A percentile compares a stretch with the other conserved stretches of the same genome.
phyloP scores from a whole-genome alignment of 352 stramenopile genomes.

The Pythium folliculosum region DNA sequence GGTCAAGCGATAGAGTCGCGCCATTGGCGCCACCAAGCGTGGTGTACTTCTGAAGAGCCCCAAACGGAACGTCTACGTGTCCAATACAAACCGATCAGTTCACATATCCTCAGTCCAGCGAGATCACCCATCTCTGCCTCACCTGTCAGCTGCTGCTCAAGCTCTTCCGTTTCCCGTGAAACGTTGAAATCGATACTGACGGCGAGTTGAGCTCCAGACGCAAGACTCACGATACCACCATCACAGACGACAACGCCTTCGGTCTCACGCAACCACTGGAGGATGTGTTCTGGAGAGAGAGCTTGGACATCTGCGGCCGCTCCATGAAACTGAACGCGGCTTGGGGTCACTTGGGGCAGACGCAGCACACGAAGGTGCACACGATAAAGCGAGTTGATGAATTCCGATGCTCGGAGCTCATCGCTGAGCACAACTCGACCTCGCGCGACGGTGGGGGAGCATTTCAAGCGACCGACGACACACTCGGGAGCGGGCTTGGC shows the following conservation, averaged over 20 bases:
- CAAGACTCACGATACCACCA: constrained; percentile 13
- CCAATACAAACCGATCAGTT: background rate
- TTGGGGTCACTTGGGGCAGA: constrained; percentile 34
- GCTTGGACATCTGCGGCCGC: background rate
- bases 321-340: constrained; percentile 12
- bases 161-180: constrained; percentile 47
- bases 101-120: background rate
- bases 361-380: constrained; percentile 58
- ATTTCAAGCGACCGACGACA: constrained; percentile 35
- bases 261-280: background rate
- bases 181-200: constrained; percentile 41
- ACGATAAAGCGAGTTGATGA: constrained; percentile 12
- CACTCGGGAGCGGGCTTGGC: constrained; percentile 10
- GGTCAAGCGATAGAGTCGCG: constrained; percentile 31
- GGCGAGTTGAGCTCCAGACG: constrained; percentile 11
- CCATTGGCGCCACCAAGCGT: constrained; percentile 42
- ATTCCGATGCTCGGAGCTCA: constrained; percentile 23
- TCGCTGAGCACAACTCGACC: constrained; percentile 44
- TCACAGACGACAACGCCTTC: constrained; percentile 7
- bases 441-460: constrained; percentile 34
- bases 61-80: constrained; percentile 47
- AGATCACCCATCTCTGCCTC: background rate
- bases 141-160: constrained; percentile 54
- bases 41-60: constrained; percentile 60
- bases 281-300: background rate